Conservation (phyloP, 2,329 filamentous ascomycete species). For the Hypoxylon sp. region DNA sequence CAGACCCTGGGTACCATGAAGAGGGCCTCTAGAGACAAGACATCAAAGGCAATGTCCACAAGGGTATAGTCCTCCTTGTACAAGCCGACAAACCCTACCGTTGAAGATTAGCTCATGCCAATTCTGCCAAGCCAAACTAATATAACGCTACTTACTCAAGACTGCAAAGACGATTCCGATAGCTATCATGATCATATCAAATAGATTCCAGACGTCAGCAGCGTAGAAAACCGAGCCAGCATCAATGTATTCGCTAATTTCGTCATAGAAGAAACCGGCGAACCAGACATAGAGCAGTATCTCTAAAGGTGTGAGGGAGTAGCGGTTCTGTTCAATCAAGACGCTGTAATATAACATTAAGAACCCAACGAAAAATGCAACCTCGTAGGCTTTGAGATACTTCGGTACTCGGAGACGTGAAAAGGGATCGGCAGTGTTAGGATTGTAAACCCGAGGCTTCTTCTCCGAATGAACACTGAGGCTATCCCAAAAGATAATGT, state of each 20-base stretch:
- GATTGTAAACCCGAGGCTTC: conserved; percentile 75
- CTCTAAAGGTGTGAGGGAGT: conserved; percentile 76
- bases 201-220: conserved; percentile 84
- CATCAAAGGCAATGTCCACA: conserved; percentile 87
- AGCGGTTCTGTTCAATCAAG: conserved; percentile 77
- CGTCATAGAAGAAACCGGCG: conserved; percentile 88
- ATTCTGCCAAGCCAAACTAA: neutral
- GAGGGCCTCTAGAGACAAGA: conserved; percentile 88
- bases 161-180: conserved; percentile 79
- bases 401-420: conserved; percentile 78
- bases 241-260: conserved; percentile 85
- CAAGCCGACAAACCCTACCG: conserved; percentile 74
- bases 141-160: conserved; percentile 70
- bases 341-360: conserved; percentile 89
- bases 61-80: conserved; percentile 69
- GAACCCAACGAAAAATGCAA: conserved; percentile 77
- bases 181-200: conserved; percentile 79
- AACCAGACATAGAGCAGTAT: conserved; percentile 86
- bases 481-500: conserved; percentile 81
- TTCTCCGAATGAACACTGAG: conserved; percentile 74
- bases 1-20: conserved; percentile 92
- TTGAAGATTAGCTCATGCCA: conserved; percentile 37
- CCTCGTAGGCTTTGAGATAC: conserved; percentile 80
- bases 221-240: conserved; percentile 89
- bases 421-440: conserved; percentile 71